Conservation (phyloP, 257 asterid genomes). For the Solanum etuberosum region DNA sequence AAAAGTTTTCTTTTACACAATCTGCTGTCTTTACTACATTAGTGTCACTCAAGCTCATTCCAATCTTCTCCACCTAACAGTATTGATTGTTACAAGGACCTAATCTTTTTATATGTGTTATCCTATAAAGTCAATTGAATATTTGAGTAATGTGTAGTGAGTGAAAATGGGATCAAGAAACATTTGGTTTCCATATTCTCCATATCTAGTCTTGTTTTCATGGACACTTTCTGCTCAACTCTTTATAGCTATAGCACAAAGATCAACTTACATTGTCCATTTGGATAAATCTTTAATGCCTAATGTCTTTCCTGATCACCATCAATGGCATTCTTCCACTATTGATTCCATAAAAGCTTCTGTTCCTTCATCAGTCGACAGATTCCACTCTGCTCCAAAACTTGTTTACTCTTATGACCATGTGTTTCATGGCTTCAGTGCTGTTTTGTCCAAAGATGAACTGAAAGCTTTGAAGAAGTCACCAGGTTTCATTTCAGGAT, state of each 20-base stretch:
- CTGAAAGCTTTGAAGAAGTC: not conserved
- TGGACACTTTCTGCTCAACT: not conserved
- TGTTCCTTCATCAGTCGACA: not conserved
- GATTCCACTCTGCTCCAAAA: not conserved
- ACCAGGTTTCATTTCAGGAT: slow-evolving; percentile 10
- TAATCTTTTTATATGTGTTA: not conserved
- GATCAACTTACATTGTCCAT: slow-evolving; percentile 18
- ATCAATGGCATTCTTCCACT: slow-evolving; percentile 10
- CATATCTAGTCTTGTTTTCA: not conserved
- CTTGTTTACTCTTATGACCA: slow-evolving; percentile 7
- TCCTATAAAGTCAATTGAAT: not conserved
- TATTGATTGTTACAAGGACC: not conserved
- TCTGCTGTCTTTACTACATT: not conserved
- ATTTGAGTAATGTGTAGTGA: not conserved
- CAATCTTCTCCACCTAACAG: not conserved
- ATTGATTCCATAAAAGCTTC: not conserved
- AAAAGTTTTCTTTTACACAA: not conserved
- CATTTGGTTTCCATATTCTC: not conserved
- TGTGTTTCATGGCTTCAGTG: slow-evolving; percentile 18
- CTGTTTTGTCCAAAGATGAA: slow-evolving; percentile 2
- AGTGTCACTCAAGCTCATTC: not conserved
- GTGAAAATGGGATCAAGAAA: not conserved
- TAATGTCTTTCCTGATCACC: slow-evolving; percentile 1
- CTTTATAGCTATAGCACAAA: not conserved
- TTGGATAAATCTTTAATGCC: slow-evolving; percentile 20